Evolutionary conservation across 1,284 basidiomycete species (phyloP).

Genomic region (Fomitopsis palustris): DNA sequence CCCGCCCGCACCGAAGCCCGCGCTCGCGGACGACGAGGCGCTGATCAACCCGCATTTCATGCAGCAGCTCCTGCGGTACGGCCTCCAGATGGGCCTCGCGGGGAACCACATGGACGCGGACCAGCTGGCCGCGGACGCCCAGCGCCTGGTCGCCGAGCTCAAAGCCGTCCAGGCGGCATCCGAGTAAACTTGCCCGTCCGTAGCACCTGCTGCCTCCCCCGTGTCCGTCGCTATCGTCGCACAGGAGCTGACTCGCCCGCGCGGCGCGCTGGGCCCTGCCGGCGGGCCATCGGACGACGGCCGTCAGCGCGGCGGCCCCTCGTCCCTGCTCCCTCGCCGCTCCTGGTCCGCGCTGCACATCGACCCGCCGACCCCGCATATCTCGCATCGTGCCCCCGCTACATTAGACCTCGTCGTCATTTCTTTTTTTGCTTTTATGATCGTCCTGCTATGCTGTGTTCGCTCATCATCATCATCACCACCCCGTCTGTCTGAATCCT

Average conservation of each 20-base stretch:
- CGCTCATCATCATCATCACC: not conserved
- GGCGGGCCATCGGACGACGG: no score
- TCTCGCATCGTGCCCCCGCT: not conserved
- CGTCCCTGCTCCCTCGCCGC: not conserved
- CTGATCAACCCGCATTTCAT: conserved; percentile 75
- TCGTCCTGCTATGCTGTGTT: conserved; percentile 7
- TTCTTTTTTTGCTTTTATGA: conserved; percentile 5
- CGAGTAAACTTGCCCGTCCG: not conserved
- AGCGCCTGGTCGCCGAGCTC: conserved; percentile 16
- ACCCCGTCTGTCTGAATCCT: not conserved
- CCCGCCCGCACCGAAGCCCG: conserved; percentile 22
- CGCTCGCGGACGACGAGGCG: conserved; percentile 53
- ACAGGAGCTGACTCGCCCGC: not conserved
- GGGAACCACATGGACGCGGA: conserved; percentile 6
- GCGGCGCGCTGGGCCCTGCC: no score
- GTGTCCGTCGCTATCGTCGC: no score
- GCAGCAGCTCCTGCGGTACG: conserved; percentile 65
- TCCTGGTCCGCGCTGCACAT: not conserved
- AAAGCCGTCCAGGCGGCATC: conserved; percentile 2
- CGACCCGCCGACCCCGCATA: not conserved
- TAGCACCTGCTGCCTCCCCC: not conserved
- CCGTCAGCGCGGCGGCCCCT: no score
- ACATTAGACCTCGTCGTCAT: not conserved
- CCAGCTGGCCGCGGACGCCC: conserved; percentile 11
- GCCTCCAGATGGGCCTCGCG: conserved; percentile 50